Evolutionary conservation across 352 stramenopile species (phyloP), one percentile per base, ranked within the genome.

Genomic region (Phytophthora constricta): DNA sequence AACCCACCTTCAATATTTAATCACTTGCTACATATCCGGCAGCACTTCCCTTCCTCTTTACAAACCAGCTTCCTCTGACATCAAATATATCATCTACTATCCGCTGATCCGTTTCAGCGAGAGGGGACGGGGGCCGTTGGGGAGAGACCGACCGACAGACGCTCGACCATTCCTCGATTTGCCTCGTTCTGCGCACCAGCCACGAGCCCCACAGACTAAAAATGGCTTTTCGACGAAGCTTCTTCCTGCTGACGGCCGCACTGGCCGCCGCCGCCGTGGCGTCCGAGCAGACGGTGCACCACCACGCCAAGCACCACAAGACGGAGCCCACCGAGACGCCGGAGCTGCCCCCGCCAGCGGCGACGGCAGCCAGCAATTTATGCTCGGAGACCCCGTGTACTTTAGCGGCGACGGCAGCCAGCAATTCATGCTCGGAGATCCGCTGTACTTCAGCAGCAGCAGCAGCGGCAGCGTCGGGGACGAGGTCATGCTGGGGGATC

Each of bases 171-270:
- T 74, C 55, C 19, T 25, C 25, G 27, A 70, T 70, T 77, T 73
- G 37, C 61, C 64, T 19, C 42, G 2, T 1, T 31, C 43, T 25
- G 13, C 60, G 8, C 13, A 55, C 23, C n/a, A n/a, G n/a, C n/a
- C n/a, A n/a, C n/a, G n/a, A n/a, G n/a, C n/a, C n/a, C n/a, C n/a
- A 27, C 47, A 52, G 16, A 46, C 49, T 19, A 27, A 22, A 13
- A 39, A 80, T 80, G 68, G 63, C 59, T 27, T 76, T 70, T 59
- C 65, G 72, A 26, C 59, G 49, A 43, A 65, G 20, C 28, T 77
- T 77, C 31, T 70, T 73, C 61, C 20, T 77, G 26, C 46, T 80
- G 20, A 55, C 72, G 33, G 61, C 65, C 26, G 65, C 72, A 41
- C 41, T 80, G 31, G 64, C 54, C 1, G 68, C 61, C 4, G 33